Percentiles rank a stretch among this genome's conserved stretches.
These are phyloP conservation scores for Curvularia hawaiiensis DNA, from an alignment of 2,329 filamentous ascomycete species.

Conservation along the genomic window DNA sequence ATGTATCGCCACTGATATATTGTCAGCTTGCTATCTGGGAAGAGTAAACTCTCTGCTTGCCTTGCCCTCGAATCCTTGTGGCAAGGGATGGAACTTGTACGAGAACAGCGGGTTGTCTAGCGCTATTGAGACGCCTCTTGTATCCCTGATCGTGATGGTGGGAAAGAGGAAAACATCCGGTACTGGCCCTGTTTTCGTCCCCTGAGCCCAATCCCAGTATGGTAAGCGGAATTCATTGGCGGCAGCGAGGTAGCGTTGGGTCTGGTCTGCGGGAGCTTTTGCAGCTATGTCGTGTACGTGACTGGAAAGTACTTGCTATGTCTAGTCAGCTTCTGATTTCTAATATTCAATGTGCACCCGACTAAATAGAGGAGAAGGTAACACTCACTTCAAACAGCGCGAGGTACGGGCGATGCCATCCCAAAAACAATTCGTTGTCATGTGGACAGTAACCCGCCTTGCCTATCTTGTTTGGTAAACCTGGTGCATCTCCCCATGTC, in stretches of 20 bases:
- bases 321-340: not conserved
- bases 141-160: conserved; percentile 22
- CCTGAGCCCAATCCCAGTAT: conserved; percentile 44
- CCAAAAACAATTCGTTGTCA: conserved; percentile 75
- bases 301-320: conserved; percentile 39
- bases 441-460: conserved; percentile 75
- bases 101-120: conserved; percentile 39
- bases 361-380: fast-evolving
- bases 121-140: conserved; percentile 18
- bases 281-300: conserved; percentile 28
- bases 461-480: conserved; percentile 40
- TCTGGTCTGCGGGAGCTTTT: conserved; percentile 21
- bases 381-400: conserved; percentile 61
- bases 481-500: conserved; percentile 38
- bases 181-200: conserved; percentile 23
- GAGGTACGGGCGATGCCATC: conserved; percentile 85
- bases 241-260: conserved; percentile 29
- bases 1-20: conserved; percentile 27
- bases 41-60: conserved; percentile 2
- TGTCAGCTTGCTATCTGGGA: not conserved
- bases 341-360: too few species aligned
- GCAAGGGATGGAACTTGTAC: conserved; percentile 35
- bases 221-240: conserved; percentile 41
- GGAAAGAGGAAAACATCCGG: conserved; percentile 34
- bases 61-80: conserved; percentile 33